Evolutionary conservation across 805 yeast species (phyloP).

Genomic region (Nakazawaea sp.): DNA sequence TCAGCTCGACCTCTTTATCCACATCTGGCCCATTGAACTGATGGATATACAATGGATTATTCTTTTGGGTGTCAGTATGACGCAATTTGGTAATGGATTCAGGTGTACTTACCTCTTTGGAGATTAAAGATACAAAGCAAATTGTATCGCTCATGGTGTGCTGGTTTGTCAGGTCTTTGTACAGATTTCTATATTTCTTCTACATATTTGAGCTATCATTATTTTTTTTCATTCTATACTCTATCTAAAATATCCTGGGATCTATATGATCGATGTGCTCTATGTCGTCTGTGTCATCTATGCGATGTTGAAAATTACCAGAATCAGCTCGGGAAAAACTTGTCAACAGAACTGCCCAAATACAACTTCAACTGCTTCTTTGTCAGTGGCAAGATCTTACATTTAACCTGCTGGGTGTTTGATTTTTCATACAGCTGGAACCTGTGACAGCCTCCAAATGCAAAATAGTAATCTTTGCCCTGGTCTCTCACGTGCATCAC

Average conservation of each 20-base stretch:
- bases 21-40: conserved; percentile 24
- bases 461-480: conserved; percentile 62
- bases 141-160: conserved; percentile 18
- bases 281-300: no score
- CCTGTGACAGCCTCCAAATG: conserved; percentile 88
- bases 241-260: no score
- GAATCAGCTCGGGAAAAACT: no score
- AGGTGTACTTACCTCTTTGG: conserved; percentile 38
- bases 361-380: conserved; percentile 59
- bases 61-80: conserved; percentile 18
- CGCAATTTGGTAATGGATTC: neutral
- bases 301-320: no score
- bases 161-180: neutral
- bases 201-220: no score
- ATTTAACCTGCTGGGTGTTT: conserved; percentile 47
- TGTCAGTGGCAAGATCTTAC: conserved; percentile 72
- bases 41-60: conserved; percentile 56
- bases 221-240: no score
- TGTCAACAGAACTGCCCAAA: conserved; percentile 62
- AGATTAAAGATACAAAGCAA: conserved; percentile 51
- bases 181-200: no score
- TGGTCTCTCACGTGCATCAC: conserved; percentile 60
- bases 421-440: conserved; percentile 76
- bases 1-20: conserved; percentile 16
- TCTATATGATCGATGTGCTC: no score